Evolutionary conservation across 2,329 filamentous ascomycete genomes (phyloP).

Genomic region (Cryphonectria japonica): DNA sequence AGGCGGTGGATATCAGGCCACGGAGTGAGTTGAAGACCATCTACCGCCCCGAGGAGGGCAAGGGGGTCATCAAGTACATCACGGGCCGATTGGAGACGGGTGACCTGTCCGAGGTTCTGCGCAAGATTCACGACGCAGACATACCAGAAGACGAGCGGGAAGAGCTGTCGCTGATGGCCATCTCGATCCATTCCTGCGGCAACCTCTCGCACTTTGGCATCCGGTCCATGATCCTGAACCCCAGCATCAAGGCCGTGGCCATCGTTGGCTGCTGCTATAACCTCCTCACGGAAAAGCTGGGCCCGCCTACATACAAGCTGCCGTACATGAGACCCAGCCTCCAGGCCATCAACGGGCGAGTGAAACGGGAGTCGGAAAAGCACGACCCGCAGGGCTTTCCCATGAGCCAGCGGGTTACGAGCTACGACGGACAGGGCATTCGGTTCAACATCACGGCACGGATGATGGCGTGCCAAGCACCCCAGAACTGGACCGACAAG

Average conservation of each 20-base stretch:
- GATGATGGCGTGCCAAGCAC: slow-evolving; percentile 98
- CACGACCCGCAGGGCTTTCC: slow-evolving; percentile 91
- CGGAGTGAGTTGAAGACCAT: slow-evolving; percentile 53
- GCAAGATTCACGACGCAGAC: slow-evolving; percentile 57
- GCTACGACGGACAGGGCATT: slow-evolving; percentile 65
- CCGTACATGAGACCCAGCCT: slow-evolving; percentile 73
- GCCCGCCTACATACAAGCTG: slow-evolving; percentile 84
- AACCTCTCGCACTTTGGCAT: slow-evolving; percentile 97
- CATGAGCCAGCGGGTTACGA: slow-evolving; percentile 75
- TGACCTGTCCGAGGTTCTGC: slow-evolving; percentile 69
- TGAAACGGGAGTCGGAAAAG: slow-evolving; percentile 69
- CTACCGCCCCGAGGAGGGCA: slow-evolving; percentile 62
- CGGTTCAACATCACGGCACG: slow-evolving; percentile 93
- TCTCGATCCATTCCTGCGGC: slow-evolving; percentile 96
- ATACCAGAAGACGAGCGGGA: slow-evolving; percentile 37
- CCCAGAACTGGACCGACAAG: slow-evolving; percentile 81
- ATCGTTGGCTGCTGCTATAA: slow-evolving; percentile 99
- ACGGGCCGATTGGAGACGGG: slow-evolving; percentile 75
- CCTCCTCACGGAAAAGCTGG: slow-evolving; percentile 85
- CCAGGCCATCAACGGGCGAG: slow-evolving; percentile 69
- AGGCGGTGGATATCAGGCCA: slow-evolving; percentile 54
- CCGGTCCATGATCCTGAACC: slow-evolving; percentile 81
- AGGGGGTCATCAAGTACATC: slow-evolving; percentile 76
- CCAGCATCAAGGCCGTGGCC: slow-evolving; percentile 83
- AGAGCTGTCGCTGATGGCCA: slow-evolving; percentile 71